Evolutionary conservation across 2,329 filamentous ascomycete species (phyloP), one percentile per base, ranked within the genome.

Genomic region (Apiospora kogelbergensis): DNA sequence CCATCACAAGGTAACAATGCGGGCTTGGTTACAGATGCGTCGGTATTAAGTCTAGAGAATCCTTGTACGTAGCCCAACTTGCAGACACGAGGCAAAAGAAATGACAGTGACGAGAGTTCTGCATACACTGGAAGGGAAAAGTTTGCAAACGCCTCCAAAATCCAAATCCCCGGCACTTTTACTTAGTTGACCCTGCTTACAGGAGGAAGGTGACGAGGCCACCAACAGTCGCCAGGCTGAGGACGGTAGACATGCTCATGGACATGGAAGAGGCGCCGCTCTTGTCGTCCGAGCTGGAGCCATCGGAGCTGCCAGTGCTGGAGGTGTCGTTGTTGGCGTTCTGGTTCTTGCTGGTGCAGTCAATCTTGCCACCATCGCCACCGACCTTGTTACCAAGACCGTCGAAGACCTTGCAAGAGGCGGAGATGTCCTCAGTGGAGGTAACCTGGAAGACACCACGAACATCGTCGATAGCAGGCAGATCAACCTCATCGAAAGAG

Each of bases 381-480:
- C 81, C 79, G 20, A 79, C 70, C 72, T 79, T 78, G 42, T 76
- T 73, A 60, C 78, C 75, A 44, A 84, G 78, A 71, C 84, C 76
- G 69, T 88, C 79, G 79, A 92, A 88, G 41, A 78, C 73, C 67
- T 81, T 78, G 85, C 92, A 89, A 33, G 81, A 89, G 69, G 80
- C 76, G 69, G 73, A 72, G 72, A 93, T 90, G 71, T 91, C 84
- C 70, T 84, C 86, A 67, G 90, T 92, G 73, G 87, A 90, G 75
- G 89, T 85, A 73, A 93, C 83, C 76, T 91, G 90, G 79, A 93
- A 92, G 71, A 88, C 88, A 81, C 93, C 93, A 77, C 87, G 86
- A 74, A 95, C 92, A 72, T 90, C 86, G 70, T 86, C 81, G 33
- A 95, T 85, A 45, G 82, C 78, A 70, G 93, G 91, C 67, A 98